Evolutionary conservation across 2,329 filamentous ascomycete species (phyloP), one percentile per base, ranked within the genome.

Genomic region (Hymenoscyphus albidus): DNA sequence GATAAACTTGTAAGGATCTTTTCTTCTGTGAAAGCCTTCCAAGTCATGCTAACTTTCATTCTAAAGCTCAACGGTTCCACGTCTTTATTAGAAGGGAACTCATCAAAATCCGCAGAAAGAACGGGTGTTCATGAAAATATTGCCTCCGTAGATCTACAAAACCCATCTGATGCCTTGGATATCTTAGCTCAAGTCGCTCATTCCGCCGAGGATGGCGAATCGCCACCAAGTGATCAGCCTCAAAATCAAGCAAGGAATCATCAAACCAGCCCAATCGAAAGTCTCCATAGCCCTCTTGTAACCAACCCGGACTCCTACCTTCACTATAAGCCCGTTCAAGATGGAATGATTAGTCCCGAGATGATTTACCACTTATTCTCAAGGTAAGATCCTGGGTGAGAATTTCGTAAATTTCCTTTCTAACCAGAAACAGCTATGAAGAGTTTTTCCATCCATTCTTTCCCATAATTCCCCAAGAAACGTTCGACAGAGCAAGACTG

Each of bases 381-480:
- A 16, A 74, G 51, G 71, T 74, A 58, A 55, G 67, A 63, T 10
- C n/a, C 22, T 16, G 16, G 13, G 18, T 5, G 32, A 2, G 18
- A 35, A 31, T 3, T 6, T 57, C 35, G 10, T 42, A 32, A 12
- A 12, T 13, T 13, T 64, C 9, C 3, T 42, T 35, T 31, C 32
- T 62, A 58, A 58, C 42, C 7, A 5, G 32, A 27, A 40, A 39
- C 39, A 74, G 72, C 32, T 75, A 72, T 42, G 68, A 74, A 51
- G 63, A 72, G 62, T 70, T 69, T 57, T 91, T 88, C 69, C 88
- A 91, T 70, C 85, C 86, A 0, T 91, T 88, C 76, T 89, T 90
- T 63, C 88, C 89, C 0, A 78, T 92, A 32, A 88, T 88, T 0
- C 85, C 88, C 10, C 79, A 80, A 44, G 81, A 72, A 32, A 70